Evolutionary conservation across 192 early-diverging fungal genomes (phyloP), one percentile per base, ranked within the genome.

Genomic region (Spizellomyces sp.): DNA sequence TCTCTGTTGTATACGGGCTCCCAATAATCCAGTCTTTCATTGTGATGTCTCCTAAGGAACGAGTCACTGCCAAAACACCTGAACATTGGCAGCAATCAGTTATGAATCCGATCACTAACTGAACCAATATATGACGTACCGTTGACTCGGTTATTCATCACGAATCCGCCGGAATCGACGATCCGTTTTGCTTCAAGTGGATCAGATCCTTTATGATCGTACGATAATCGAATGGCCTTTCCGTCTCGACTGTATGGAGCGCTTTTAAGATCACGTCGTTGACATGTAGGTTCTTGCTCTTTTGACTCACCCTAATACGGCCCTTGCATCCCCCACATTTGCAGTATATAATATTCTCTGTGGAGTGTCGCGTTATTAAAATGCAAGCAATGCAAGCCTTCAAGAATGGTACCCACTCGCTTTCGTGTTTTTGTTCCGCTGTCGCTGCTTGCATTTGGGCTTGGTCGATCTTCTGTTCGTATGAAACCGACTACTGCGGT

Each of bases 201-300:
- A 76, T 99, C 96, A 21, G 92, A 93, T 27, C 96, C 97, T 78
- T 99, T 99, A 83, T 99, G 97, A 82, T 99, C 97, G 72, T 98
- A 99, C 6, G 96, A 93, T 9, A 99, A 84, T 52, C 97, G 83
- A 19, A 91, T 79, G 2, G 96, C 97, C 47, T 80, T 77, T 42
- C 94, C 94, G 56, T 88, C 73, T 46, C 94, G 92, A 71, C 95
- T 86, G 72, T 8, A 14, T 36, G 15, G 47, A 3, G 27, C 27
- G 0, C 27, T 2, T 36, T 36, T 36, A 9, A 83, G 48, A 15
- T 3, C 1, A 48, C 12, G 15, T 45, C 12, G 19, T 19, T 47
- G 52, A 55, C 27, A 36, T 36, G 27, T 36, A 36, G 27, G 27
- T 36, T 36, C 27, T 36, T 36, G 27, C 27, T 2, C 3, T 36